These are phyloP conservation scores for Rubroboletus satanas DNA, from an alignment of 768 basidiomycete species.

Conservation along the genomic window DNA sequence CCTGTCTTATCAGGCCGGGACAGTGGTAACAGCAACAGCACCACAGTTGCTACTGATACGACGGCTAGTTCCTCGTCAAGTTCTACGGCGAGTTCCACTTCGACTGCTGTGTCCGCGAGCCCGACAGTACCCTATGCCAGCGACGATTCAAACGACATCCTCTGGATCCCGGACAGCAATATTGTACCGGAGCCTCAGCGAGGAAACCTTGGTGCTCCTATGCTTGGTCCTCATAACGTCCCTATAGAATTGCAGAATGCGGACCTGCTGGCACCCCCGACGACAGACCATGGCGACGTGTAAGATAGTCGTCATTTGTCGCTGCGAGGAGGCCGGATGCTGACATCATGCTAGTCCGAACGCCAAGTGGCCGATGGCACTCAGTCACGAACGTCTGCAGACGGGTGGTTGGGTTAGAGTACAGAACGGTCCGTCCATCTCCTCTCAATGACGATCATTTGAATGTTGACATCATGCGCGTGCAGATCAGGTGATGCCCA, in stretches of 20 bases:
- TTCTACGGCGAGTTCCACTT: neutral
- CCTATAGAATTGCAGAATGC: conserved; percentile 54
- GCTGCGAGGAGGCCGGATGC: neutral
- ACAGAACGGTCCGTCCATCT: conserved; percentile 42
- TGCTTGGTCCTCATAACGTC: conserved; percentile 55
- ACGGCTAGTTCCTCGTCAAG: neutral
- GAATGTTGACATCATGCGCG: neutral
- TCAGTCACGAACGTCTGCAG: conserved; percentile 53
- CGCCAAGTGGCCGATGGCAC: conserved; percentile 47
- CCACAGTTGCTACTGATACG: neutral
- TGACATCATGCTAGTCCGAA: conserved; percentile 31
- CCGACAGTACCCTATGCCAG: conserved; percentile 42
- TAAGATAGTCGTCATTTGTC: conserved; percentile 12
- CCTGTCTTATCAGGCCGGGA: neutral
- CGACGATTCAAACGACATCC: conserved; percentile 39
- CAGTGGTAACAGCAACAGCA: neutral
- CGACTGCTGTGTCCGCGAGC: conserved; percentile 27
- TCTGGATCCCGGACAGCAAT: conserved; percentile 33
- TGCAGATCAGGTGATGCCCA: conserved; percentile 35
- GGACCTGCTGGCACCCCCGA: conserved; percentile 54
- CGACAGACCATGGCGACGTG: conserved; percentile 55
- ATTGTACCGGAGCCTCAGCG: conserved; percentile 39
- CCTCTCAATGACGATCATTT: neutral
- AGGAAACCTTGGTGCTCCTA: conserved; percentile 38
- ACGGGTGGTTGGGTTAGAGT: conserved; percentile 60